Evolutionary conservation across 2,329 filamentous ascomycete species (phyloP).

Genomic region (Rhinocladiella similis): DNA sequence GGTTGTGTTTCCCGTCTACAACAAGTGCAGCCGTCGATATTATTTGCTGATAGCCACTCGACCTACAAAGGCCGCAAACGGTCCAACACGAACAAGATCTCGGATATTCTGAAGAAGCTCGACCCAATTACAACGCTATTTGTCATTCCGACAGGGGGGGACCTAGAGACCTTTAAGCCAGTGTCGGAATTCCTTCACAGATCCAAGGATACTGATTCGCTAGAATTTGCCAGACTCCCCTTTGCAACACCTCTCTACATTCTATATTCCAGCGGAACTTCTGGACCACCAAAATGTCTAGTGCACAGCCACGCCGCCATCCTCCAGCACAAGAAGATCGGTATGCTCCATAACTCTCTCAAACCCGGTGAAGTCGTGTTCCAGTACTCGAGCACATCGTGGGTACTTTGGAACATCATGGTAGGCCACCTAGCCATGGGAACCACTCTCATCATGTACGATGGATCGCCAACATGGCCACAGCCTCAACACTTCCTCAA

Average conservation of each 20-base stretch:
- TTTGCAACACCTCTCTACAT: constrained; percentile 46
- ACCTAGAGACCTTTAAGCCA: background rate
- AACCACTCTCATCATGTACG: constrained; percentile 43
- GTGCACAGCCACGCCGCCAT: constrained; percentile 46
- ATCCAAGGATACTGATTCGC: constrained; percentile 31
- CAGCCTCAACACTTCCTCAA: constrained; percentile 36
- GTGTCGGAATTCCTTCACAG: constrained; percentile 32
- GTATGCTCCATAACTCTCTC: constrained; percentile 45
- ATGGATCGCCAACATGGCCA: constrained; percentile 44
- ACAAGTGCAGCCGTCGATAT: constrained; percentile 41
- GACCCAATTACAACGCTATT: constrained; percentile 4
- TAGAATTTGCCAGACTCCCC: constrained; percentile 39
- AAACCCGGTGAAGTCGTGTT: constrained; percentile 42
- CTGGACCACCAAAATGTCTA: constrained; percentile 45
- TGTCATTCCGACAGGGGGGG: constrained; percentile 2
- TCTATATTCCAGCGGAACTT: constrained; percentile 44
- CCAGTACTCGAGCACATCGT: constrained; percentile 48
- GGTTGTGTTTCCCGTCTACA: constrained; percentile 38
- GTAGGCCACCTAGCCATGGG: constrained; percentile 42
- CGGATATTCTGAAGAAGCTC: constrained; percentile 4
- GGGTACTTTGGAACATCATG: constrained; percentile 48
- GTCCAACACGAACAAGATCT: constrained; percentile 9
- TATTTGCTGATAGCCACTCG: constrained; percentile 43
- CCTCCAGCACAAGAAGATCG: constrained; percentile 45
- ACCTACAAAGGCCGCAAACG: constrained; percentile 18